Conservation (phyloP, 345 rosid species). For the Bretschneidera sinensis region DNA sequence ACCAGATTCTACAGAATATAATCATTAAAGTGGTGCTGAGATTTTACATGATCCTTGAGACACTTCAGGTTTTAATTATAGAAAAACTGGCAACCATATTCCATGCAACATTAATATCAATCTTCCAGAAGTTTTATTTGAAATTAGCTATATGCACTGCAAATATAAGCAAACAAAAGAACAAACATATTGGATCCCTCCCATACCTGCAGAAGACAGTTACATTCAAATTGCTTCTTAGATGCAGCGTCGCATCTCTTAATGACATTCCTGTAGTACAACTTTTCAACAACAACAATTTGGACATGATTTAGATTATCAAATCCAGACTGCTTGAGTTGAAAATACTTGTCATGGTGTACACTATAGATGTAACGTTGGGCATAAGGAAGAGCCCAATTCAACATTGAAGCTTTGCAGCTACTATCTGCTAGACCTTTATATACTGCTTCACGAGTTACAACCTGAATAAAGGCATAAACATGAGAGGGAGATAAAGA, state of each 20-base stretch:
- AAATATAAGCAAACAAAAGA: conserved; percentile 6
- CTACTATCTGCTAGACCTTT: conserved; percentile 46
- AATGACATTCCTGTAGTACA: conserved; percentile 63
- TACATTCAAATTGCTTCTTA: conserved; percentile 48
- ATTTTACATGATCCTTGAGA: background rate
- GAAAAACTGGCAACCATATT: background rate
- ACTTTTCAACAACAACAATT: conserved; percentile 59
- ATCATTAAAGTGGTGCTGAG: too few relatives aligned
- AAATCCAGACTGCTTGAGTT: conserved; percentile 47
- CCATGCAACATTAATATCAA: background rate
- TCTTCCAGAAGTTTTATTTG: background rate
- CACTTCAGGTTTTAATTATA: background rate
- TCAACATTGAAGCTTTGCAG: conserved; percentile 49
- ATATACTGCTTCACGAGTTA: conserved; percentile 68
- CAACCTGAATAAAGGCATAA: conserved; percentile 43
- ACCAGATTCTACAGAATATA: too few relatives aligned
- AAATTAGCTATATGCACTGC: background rate
- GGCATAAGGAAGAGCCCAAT: conserved; percentile 94
- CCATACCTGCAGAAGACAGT: conserved; percentile 72
- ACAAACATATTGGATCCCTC: too few relatives aligned
- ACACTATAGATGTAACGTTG: conserved; percentile 71
- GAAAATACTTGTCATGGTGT: conserved; percentile 51
- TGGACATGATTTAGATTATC: conserved; percentile 37
- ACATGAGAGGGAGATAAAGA: background rate
- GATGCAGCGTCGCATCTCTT: conserved; percentile 42